Base-by-base conservation (phyloP, 2,329 filamentous ascomycete genomes). In the Diaporthe amygdali region DNA sequence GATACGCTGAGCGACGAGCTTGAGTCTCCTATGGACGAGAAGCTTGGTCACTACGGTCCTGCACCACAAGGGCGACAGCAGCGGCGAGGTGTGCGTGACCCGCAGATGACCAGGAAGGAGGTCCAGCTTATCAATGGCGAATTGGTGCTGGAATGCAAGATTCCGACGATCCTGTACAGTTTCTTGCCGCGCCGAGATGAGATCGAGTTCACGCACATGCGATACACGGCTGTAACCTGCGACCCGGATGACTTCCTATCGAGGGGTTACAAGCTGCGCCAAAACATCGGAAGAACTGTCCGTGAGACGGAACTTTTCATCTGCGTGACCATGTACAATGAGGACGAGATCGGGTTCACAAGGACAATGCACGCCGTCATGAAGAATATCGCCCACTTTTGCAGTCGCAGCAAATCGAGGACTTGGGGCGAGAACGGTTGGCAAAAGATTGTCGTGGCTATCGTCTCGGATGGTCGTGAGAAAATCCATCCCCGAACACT, bases 371-470 rank as follows among this genome's bases (percentile, higher is more conserved):
- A 98, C 81, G 96, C 96, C 69, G 94, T 99, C 70, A 97, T 99
- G 94, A 95, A 97, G 81, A 99, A 99, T 80, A 96, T 99, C 77
- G 91, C 94, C 17, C 96, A 98, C 81, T 98, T 99, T 82, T 99
- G 96, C 85, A 94, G 92, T 25, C 92, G 96, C 67, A 93, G 92
- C 68, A 96, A 96, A 81, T 97, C 95, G 7, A 90, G 96, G 71
- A 98, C 95, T 0, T 99, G 96, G 96, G 97, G 96, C 47, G 97
- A 97, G 76, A 91, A 94, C 67, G 96, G 96, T 5, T 99, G 96
- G 96, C 94, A 99, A 83, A 99, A 99, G 86, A 98, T 99, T 78
- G 96, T 99, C 0, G 96, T 99, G 0, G 98, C 95, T 79, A 93
- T 99, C 78, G 95, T 99, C 71, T 95, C 95, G 1, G 96, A 99